Evolutionary conservation across 2,329 filamentous ascomycete species (phyloP).

Genomic region (Paraphoma chrysanthemicola): DNA sequence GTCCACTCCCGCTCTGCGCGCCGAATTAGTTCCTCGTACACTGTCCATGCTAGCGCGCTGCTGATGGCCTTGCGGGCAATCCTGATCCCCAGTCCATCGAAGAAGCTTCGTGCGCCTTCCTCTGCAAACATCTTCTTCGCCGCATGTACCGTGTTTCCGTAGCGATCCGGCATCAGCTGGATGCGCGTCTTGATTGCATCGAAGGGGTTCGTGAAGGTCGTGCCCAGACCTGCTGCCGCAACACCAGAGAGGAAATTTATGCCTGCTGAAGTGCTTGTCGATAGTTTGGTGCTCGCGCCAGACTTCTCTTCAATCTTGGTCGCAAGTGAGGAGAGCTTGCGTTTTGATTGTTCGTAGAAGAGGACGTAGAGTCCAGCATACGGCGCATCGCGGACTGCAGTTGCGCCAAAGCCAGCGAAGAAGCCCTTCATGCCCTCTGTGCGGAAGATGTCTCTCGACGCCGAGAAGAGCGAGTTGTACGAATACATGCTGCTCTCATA

Average conservation of each 20-base stretch:
- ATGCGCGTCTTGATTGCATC: slow-evolving; percentile 95
- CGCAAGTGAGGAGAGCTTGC: slow-evolving; percentile 55
- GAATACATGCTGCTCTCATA: slow-evolving; percentile 89
- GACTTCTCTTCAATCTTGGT: slow-evolving; percentile 38
- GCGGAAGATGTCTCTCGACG: slow-evolving; percentile 75
- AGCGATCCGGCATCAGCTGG: slow-evolving; percentile 84
- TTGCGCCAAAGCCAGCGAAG: slow-evolving; percentile 93
- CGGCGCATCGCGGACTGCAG: slow-evolving; percentile 90
- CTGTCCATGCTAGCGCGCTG: slow-evolving; percentile 94
- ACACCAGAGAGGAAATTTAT: slow-evolving; percentile 89
- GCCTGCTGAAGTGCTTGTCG: slow-evolving; percentile 59
- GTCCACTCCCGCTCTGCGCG: slow-evolving; percentile 63
- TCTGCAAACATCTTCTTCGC: slow-evolving; percentile 78
- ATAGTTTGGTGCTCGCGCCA: slow-evolving; percentile 30
- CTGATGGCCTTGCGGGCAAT: slow-evolving; percentile 93
- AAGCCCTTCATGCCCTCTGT: slow-evolving; percentile 82
- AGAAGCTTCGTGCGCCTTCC: slow-evolving; percentile 80
- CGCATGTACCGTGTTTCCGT: slow-evolving; percentile 82
- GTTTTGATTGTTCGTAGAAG: slow-evolving; percentile 88
- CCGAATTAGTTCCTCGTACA: slow-evolving; percentile 92
- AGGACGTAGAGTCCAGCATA: slow-evolving; percentile 95
- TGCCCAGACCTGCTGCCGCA: slow-evolving; percentile 81
- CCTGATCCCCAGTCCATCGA: slow-evolving; percentile 83
- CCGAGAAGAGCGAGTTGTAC: slow-evolving; percentile 78
- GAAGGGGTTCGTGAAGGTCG: slow-evolving; percentile 92